Evolutionary conservation across 2,329 filamentous ascomycete species (phyloP), one percentile per base, ranked within the genome.

Genomic region (Periconia sp.): DNA sequence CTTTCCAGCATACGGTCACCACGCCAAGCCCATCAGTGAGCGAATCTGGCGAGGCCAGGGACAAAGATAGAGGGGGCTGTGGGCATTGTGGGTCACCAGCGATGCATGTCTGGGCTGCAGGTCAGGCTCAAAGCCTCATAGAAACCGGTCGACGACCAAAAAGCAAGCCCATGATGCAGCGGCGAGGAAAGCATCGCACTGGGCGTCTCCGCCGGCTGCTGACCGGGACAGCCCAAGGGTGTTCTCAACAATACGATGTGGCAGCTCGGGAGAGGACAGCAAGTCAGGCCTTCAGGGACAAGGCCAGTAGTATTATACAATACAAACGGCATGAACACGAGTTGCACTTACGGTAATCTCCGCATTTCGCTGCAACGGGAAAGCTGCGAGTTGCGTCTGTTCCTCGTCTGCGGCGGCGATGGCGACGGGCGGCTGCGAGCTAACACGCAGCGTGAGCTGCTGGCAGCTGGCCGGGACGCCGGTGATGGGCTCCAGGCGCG

Each of bases 401-500:
- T 95, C 89, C 70, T 96, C 90, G 61, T 92, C 82, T 26, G 78
- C 74, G 31, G 85, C 85, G 61, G 85, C 79, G 58, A 95, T 76
- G 38, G 85, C 71, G 54, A 89, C 78, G 48, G 78, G 77, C 51
- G 85, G 79, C 57, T 83, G 79, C 23, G 80, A 80, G 18, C 80
- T 77, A 12, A 84, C 76, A 66, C 86, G 88, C 65, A 96, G 77
- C 21, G 78, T 84, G 49, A 99, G 80, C 50, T 78, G 83, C 70
- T 97, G 94, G 47, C 80, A 84, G 21, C 80, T 81, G 9, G 92
- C 88, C 12, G 94, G 92, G 25, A 97, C 85, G 49, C 94, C 94
- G 2, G 92, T 97, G 72, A 97, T 86, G 49, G 90, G 87, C 72
- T 97, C 92, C 37, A 99, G 84, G 71, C 94, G 95, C 39, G 79